Conservation (phyloP, 129 eudicot genomes). For the Lactuca saligna region DNA sequence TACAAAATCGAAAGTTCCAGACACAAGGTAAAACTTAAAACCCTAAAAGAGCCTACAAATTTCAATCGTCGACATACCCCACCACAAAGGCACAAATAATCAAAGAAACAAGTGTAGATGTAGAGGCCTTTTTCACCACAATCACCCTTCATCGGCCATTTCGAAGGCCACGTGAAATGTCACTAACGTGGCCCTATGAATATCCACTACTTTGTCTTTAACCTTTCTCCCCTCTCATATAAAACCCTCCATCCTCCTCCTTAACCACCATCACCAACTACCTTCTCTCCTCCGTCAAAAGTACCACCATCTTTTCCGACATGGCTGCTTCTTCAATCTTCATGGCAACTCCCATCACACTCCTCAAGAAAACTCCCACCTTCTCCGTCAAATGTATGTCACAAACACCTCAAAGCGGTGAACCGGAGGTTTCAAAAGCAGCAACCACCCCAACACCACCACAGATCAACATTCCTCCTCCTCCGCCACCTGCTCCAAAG, state of each 20-base stretch:
- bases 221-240: constrained; percentile 6
- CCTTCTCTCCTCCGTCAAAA: not conserved
- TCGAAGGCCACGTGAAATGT: constrained; percentile 29
- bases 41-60: not conserved
- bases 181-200: constrained; percentile 53
- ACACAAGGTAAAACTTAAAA: no score
- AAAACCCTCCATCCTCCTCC: not conserved
- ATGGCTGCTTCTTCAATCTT: constrained; percentile 43
- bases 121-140: constrained; percentile 19
- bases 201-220: constrained; percentile 43
- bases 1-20: no score
- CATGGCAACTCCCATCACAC: constrained; percentile 15
- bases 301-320: not conserved
- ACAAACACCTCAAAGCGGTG: not conserved
- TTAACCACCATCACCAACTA: not conserved
- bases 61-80: not conserved
- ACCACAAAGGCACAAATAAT: not conserved
- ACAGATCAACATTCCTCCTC: constrained; percentile 4
- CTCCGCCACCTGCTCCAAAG: constrained; percentile 7
- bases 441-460: not conserved
- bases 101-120: not conserved
- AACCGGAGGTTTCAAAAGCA: not conserved
- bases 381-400: constrained; percentile 11
- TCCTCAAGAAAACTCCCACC: not conserved
- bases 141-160: not conserved